Percentiles rank a stretch among this genome's conserved stretches.
phyloP scores from a whole-genome alignment of 2,329 filamentous ascomycete species.

The Phialophora chinensis region DNA sequence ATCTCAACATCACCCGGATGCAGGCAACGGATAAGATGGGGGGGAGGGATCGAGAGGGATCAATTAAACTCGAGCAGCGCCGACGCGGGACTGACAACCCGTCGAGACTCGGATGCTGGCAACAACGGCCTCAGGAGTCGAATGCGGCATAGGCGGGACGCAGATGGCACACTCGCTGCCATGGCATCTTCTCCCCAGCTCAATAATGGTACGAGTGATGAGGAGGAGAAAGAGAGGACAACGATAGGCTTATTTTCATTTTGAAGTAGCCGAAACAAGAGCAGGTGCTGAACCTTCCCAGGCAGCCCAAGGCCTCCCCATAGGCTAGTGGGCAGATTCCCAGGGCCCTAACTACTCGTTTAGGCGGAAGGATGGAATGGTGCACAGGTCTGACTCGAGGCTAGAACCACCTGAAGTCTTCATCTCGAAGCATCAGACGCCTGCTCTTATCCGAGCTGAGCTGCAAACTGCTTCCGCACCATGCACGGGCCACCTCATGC shows the following conservation, averaged over 20 bases:
- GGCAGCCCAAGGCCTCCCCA: background rate
- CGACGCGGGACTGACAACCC: constrained; percentile 11
- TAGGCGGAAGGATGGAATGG: constrained; percentile 6
- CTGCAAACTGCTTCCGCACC: background rate
- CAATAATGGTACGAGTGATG: constrained; percentile 6
- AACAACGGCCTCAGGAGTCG: constrained; percentile 8
- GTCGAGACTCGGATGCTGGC: constrained; percentile 19
- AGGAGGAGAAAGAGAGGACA: constrained; percentile 14
- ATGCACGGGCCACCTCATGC: constrained; percentile 1
- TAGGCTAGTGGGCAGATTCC: constrained; percentile 5
- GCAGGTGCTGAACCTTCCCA: constrained; percentile 7
- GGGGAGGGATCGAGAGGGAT: constrained; percentile 8
- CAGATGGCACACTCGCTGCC: constrained; percentile 8
- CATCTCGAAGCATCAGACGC: constrained; percentile 12
- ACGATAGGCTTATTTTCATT: constrained; percentile 3
- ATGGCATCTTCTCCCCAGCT: constrained; percentile 9
- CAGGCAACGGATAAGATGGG: constrained; percentile 10
- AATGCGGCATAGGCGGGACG: constrained; percentile 22
- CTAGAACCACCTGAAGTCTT: constrained; percentile 13
- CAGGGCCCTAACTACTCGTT: background rate
- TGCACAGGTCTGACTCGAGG: constrained; percentile 1
- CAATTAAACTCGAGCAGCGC: constrained; percentile 11
- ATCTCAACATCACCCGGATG: constrained; percentile 12
- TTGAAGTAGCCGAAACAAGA: constrained; percentile 10
- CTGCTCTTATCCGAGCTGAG: constrained; percentile 20